Base-by-base conservation (phyloP, 2,329 filamentous ascomycete genomes). In the Diaporthe sp. region DNA sequence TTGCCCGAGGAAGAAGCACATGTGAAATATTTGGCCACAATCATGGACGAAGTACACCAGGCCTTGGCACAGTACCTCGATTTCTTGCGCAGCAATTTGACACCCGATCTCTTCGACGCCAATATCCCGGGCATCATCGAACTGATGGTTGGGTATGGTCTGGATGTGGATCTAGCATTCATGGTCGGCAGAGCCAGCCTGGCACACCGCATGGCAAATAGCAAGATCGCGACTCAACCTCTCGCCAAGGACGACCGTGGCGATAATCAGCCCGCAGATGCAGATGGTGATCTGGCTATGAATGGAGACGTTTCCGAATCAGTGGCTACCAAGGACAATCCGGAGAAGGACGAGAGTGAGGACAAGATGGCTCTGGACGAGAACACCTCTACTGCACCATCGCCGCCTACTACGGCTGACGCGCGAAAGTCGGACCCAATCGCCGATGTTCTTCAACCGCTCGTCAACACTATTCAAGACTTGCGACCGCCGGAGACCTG, bases 11-110 rank as follows among this genome's bases (percentile, higher is more conserved):
- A 89, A 34, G 91, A 94, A 75, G 93, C 94, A 0, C 95, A 97
- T 77, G 92, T 98, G 82, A 99, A 99, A 83, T 93, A 96, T 58
- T 86, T 98, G 17, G 94, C 95, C 3, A 95, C 95, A 71, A 92
- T 98, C 78, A 90, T 98, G 71, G 97, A 99, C 82, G 96, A 98
- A 82, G 93, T 97, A 28, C 95, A 98, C 79, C 91, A 94, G 76
- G 93, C 96, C 12, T 89, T 98, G 34, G 90, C 92, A 34, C 96
- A 98, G 80, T 99, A 97, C 81, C 88, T 98, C 25, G 97, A 98
- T 80, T 90, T 98, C 9, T 89, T 99, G 44, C 94, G 94, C 81
- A 94, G 91, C 82, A 97, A 95, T 80, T 85, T 98, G 42, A 89
- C 92, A 0, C 88, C 92, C 0, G 90, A 93, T 51, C 91, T 96